Base-by-base conservation (phyloP, 1,284 basidiomycete species). In the Ceraceosorus bombacis region DNA sequence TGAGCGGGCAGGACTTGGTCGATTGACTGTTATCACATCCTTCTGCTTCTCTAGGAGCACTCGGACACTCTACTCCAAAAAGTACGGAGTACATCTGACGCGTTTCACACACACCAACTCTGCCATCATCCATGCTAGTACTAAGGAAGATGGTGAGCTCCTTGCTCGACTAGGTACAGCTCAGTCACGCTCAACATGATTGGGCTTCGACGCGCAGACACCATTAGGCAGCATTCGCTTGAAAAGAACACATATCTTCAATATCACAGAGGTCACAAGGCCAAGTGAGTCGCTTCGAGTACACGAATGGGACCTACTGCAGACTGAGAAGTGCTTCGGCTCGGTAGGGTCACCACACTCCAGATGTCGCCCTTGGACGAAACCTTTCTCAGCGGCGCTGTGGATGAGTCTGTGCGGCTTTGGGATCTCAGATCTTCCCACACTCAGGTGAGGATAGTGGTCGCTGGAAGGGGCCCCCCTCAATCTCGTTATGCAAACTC, bases 231-330 rank as follows among this genome's bases (percentile, higher is more conserved):
- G 78, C 90, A 95, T 71, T 91, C 89, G 2, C 78, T 96, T 60
- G 90, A 96, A 79, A 90, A 95, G 82, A 96, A 96, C 82, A 90
- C 88, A 78, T 99, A 93, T 76, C 80, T 96, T 40, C 86, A 89
- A 67, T 98, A 98, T 80, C 97, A 94, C 81, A 88, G 86, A 70
- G 95, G 95, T 0, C 95, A 99, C 80, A 91, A 87, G 69, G 86
- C 83, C 53, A 84, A 72, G 82, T 82, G 48, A 27, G 27, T 27
- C 27, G 49, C 53, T n/a, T 13, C 5, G 46, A 53, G 9, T 27
- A 40, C n/a, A 46, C 40, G 5, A 40, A 6, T 40, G 37, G n/a
- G 27, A 27, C 27, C 13, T 37, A 38, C 53, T 63, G n/a, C 38
- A 41, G 38, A n/a, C n/a, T 49, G 38, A 37, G 2, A 38, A 62